These are phyloP conservation scores for Sextonia rubra DNA, from an alignment of 164 flowering plant species.

Conservation along the genomic window DNA sequence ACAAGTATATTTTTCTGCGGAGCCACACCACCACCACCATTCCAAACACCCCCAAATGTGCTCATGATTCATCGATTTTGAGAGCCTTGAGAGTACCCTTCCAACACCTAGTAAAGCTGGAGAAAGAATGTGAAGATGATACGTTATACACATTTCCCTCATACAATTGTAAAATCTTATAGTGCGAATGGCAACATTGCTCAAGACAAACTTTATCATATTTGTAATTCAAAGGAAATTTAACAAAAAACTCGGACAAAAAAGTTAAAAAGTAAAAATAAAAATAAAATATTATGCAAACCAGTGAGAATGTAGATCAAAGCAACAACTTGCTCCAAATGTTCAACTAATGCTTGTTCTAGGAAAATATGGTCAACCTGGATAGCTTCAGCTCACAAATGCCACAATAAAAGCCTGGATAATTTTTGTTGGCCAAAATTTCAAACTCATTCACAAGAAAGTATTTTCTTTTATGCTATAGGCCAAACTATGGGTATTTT, in stretches of 20 bases:
- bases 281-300: background rate
- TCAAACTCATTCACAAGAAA: too few species aligned
- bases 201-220: background rate
- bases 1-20: slow-evolving; percentile 88
- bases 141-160: slow-evolving; percentile 51
- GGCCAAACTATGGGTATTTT: too few species aligned
- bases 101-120: slow-evolving; percentile 56
- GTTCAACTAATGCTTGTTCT: too few species aligned
- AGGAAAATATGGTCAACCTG: slow-evolving; percentile 27
- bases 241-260: background rate
- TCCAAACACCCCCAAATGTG: slow-evolving; percentile 97
- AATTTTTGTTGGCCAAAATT: too few species aligned
- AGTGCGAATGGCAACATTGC: background rate
- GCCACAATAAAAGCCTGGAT: too few species aligned
- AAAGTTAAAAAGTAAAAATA: background rate
- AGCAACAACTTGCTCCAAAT: too few species aligned
- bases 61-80: slow-evolving; percentile 80
- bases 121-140: slow-evolving; percentile 55
- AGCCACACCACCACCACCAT: slow-evolving; percentile 98
- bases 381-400: slow-evolving; percentile 82
- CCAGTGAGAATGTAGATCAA: background rate
- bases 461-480: too few species aligned
- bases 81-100: slow-evolving; percentile 63
- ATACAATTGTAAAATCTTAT: slow-evolving; percentile 72
- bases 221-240: background rate